Evolutionary conservation across 2,329 filamentous ascomycete genomes (phyloP), one percentile per base, ranked within the genome.

Genomic region (Penicillium sp.): DNA sequence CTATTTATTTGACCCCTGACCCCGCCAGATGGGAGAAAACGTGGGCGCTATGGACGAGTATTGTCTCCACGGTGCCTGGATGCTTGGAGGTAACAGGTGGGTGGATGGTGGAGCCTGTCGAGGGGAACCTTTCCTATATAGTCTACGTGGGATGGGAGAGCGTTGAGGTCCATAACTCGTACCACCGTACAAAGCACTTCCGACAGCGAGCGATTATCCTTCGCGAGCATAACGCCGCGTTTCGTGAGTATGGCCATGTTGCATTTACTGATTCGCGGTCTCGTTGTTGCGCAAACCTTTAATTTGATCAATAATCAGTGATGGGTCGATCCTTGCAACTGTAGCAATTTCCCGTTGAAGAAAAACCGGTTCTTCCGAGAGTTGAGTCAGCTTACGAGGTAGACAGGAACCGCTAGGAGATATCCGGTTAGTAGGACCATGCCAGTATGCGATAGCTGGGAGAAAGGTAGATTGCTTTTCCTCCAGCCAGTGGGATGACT

Each of bases 111-210:
- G 73, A 76, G 62, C 56, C 61, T 2, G 63, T 74, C 14, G 68
- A 71, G 21, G 69, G 67, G 10, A 53, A 65, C 9, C 58, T 56
- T 5, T 67, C 64, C 26, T 75, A 70, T 62, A 57, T 74, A 8
- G 73, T 73, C 21, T 71, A 68, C 54, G 72, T 75, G 9, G 71
- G 70, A n/a, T 74, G 71, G 74, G 65, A 72, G 56, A 70, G 61
- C 50, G 62, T 72, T 6, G 64, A 69, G 44, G 50, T 69, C 25
- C 72, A 76, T 56, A 68, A 75, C 39, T 64, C 59, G 19, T 76
- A 76, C 57, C 73, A 76, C 54, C 62, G 69, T 50, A 74, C 69
- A 3, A 62, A 69, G 51, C 67, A 75, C 48, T 76, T 75, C 51
- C 55, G 39, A 14, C 62, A 66, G 26, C 65, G 68, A 43, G 57